Percentiles rank a stretch among this genome's conserved stretches.
Conservation (phyloP, 768 basidiomycete genomes). For the Chlorophyllum brunneum region DNA sequence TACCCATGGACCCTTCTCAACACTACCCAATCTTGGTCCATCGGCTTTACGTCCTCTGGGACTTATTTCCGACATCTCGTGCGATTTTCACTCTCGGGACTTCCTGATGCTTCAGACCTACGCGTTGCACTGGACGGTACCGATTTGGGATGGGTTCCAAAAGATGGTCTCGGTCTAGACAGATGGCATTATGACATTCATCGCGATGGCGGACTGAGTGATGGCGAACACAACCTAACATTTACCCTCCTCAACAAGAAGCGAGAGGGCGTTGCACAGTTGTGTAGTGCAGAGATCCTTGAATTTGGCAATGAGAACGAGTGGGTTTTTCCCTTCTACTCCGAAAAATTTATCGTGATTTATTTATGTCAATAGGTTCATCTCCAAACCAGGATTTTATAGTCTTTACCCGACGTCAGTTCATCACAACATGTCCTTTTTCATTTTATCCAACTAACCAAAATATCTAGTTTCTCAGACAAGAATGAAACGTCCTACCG, state of each 20-base stretch:
- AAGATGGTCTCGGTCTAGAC: conserved; percentile 55
- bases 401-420: conserved; percentile 68
- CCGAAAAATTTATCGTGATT: not conserved
- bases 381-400: conserved; percentile 52
- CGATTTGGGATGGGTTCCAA: conserved; percentile 57
- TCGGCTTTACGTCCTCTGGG: conserved; percentile 61
- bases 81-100: conserved; percentile 70
- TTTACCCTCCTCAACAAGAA: conserved; percentile 51
- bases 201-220: conserved; percentile 32
- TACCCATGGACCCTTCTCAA: conserved; percentile 79
- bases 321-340: conserved; percentile 31
- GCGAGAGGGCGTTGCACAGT: conserved; percentile 55
- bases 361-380: conserved; percentile 44
- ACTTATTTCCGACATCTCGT: conserved; percentile 56
- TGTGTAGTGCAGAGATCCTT: conserved; percentile 73
- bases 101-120: conserved; percentile 52
- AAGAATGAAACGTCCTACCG: conserved; percentile 65
- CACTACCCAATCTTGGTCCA: conserved; percentile 52
- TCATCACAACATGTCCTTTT: not conserved
- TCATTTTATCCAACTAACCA: not conserved
- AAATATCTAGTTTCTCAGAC: conserved; percentile 51
- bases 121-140: conserved; percentile 56
- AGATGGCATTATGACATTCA: conserved; percentile 74
- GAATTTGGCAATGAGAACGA: conserved; percentile 66
- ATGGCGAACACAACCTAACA: conserved; percentile 53